Evolutionary conservation across 2,329 filamentous ascomycete species (phyloP), one percentile per base, ranked within the genome.

Genomic region (Teratosphaeria zuluensis): DNA sequence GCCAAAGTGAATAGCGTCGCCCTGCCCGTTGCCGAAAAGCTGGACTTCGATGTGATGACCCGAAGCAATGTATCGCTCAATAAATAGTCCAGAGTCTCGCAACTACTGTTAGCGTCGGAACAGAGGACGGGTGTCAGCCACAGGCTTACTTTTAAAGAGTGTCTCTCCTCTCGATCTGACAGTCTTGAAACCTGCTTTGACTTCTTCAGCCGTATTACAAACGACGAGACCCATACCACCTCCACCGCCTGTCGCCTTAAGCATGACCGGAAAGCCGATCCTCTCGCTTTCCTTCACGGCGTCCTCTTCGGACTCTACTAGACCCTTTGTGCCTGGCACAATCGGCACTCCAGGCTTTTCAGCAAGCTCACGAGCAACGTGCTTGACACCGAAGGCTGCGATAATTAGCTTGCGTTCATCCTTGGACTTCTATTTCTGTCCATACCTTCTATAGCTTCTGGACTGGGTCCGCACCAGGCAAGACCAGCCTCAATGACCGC

Each of bases 31-130:
- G 51, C 90, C 91, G 72, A 96, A 94, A 16, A 96, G 83, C 70
- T 96, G 91, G 4, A 96, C 89, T 73, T 96, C 91, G 59, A 96
- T 89, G 69, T 96, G 91, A 58, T 89, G 82, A 46, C 88, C 89
- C 0, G 85, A 83, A 19, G 87, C 81, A 67, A 92, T 89, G 71
- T 90, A 95, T 64, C 85, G 85, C 74, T 96, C 90, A 28, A 95
- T 87, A 61, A 95, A 83, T 77, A 95, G 87, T 5, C 90, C 88
- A 65, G 90, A 83, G 63, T 92, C 63, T 56, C 32, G 12, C 7
- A 33, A 7, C 12, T n/a, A 4, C 2, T 14, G 28, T 60, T 28
- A 60, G 58, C 51, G 4, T 48, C 14, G 28, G 12, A 21, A 32
- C 8, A 16, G 30, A 14, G 8, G 1, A 3, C 5, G 2, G 14